Evolutionary conservation across 345 rosid species (phyloP), one percentile per base, ranked within the genome.

Genomic region (Sonneratia caseolaris): DNA sequence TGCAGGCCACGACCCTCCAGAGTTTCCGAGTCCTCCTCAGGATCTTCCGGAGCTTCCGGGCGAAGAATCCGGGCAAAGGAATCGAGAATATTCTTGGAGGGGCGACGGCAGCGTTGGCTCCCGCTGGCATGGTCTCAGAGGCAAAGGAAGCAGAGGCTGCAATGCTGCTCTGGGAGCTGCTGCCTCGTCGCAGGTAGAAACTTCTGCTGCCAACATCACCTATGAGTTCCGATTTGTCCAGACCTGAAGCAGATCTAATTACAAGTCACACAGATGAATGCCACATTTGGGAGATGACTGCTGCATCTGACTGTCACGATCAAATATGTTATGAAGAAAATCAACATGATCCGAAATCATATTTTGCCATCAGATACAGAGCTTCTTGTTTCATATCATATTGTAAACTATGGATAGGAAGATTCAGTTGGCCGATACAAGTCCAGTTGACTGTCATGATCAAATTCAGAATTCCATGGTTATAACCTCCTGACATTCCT

Each of bases 181-280:
- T 55, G 16, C 73, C 78, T 80, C 80, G 83, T 68, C 96, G 82
- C 57, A 94, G 89, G 69, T 84, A 88, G 82, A 91, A 91, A 77
- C 88, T 91, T 74, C 97, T 81, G 79, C 88, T 82, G 0, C 97
- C 96, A 55, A 83, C 80, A 57, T 85, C 90, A 57, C 98, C 94
- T 0, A 89, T 82, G 47, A 80, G 56, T 69, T 83, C 82, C 5
- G 89, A 78, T 78, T 81, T 89, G 56, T 88, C 91, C 80, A 93
- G 75, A 77, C 92, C 97, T 89, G 68, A 64, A 38, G 18, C 19
- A 73, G 69, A 66, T 32, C 14, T 32, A 65, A 7, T 65, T 65
- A 14, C 6, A 13, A 13, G 36, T 14, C 24, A 14, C 2, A 22
- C 3, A 40, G 7, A 40, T 40, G 43, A 1, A 40, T 27, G 43